Evolutionary conservation across 2,329 filamentous ascomycete species (phyloP).

Genomic region (Drechslerella stenobrocha): DNA sequence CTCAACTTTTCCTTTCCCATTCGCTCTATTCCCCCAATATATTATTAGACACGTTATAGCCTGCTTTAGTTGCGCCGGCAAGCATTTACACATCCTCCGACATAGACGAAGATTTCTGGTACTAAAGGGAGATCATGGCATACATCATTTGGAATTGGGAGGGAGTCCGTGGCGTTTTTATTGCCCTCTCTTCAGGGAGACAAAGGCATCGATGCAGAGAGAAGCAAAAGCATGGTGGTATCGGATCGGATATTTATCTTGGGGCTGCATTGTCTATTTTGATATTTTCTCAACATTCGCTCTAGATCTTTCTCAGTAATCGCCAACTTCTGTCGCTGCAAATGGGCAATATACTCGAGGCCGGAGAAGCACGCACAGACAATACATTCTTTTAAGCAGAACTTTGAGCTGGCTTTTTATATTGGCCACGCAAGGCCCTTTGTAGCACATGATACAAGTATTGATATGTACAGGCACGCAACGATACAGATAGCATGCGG

Average conservation of each 20-base stretch:
- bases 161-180: slow-evolving; percentile 47
- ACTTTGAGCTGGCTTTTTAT: too few relatives aligned
- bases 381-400: not conserved
- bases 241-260: slow-evolving; percentile 20
- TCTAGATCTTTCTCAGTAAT: too few relatives aligned
- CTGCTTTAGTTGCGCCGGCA: slow-evolving; percentile 23
- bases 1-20: not conserved
- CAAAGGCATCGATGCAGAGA: not conserved
- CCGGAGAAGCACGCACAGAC: not conserved
- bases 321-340: too few relatives aligned
- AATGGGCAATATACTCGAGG: too few relatives aligned
- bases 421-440: too few relatives aligned
- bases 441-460: too few relatives aligned
- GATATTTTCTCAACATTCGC: too few relatives aligned
- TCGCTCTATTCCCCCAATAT: not conserved
- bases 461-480: not conserved
- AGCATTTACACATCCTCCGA: slow-evolving; percentile 33
- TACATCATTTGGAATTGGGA: slow-evolving; percentile 34
- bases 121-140: slow-evolving; percentile 23
- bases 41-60: not conserved
- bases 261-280: slow-evolving; percentile 4
- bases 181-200: not conserved
- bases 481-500: not conserved
- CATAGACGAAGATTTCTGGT: slow-evolving; percentile 30
- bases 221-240: slow-evolving; percentile 2